These are phyloP conservation scores for Nemania sp. DNA, from an alignment of 2,329 filamentous ascomycete species.

Conservation along the genomic window DNA sequence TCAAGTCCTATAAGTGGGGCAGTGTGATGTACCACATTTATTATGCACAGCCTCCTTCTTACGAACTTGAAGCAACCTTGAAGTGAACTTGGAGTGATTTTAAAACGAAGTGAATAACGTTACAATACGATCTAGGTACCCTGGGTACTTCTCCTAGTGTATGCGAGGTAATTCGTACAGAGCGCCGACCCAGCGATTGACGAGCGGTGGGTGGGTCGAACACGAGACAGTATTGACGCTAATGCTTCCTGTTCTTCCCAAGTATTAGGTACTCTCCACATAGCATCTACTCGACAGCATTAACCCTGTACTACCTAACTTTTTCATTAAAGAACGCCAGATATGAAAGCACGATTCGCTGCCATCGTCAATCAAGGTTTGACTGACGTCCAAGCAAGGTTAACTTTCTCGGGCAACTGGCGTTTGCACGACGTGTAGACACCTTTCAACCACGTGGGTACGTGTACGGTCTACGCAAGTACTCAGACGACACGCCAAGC, in stretches of 20 bases:
- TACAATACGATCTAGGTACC: background rate
- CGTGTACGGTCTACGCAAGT: too few relatives aligned
- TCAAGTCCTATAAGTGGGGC: background rate
- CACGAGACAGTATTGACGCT: slow-evolving; percentile 16
- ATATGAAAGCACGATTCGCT: too few relatives aligned
- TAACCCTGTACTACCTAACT: background rate
- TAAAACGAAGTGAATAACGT: background rate
- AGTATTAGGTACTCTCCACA: background rate
- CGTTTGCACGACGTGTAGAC: too few relatives aligned
- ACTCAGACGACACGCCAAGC: too few relatives aligned
- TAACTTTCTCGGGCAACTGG: background rate
- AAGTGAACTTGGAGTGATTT: background rate
- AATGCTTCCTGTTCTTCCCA: background rate
- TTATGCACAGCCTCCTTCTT: slow-evolving; percentile 1
- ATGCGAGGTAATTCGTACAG: too few relatives aligned
- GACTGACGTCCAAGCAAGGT: background rate
- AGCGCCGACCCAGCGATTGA: background rate
- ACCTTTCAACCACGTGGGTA: too few relatives aligned
- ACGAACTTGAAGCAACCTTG: background rate
- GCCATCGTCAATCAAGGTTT: background rate
- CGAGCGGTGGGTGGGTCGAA: background rate
- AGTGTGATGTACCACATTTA: background rate
- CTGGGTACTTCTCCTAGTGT: too few relatives aligned
- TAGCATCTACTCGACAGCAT: background rate
- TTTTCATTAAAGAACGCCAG: too few relatives aligned